Conservation (phyloP, 805 yeast genomes). For the Sungouiella blattae region DNA sequence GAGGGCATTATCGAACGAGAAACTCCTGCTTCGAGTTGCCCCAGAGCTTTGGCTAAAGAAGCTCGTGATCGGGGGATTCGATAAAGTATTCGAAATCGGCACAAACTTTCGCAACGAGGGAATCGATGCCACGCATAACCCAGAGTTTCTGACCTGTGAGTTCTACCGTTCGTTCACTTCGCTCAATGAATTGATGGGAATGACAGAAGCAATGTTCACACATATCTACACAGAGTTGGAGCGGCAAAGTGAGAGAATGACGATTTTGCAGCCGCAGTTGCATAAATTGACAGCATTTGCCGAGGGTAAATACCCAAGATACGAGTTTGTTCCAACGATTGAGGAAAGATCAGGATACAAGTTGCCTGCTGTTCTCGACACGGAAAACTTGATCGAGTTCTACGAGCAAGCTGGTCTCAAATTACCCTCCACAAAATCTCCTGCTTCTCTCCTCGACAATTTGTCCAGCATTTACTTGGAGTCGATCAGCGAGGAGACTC, state of each 20-base stretch:
- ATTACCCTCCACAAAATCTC: slow-evolving; percentile 40
- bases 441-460: slow-evolving; percentile 61
- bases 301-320: slow-evolving; percentile 19
- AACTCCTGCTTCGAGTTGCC: slow-evolving; percentile 74
- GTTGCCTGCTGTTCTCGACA: slow-evolving; percentile 45
- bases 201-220: slow-evolving; percentile 58
- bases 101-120: slow-evolving; percentile 88
- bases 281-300: slow-evolving; percentile 13
- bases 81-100: slow-evolving; percentile 84
- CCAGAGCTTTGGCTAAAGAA: slow-evolving; percentile 94
- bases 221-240: slow-evolving; percentile 33
- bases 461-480: slow-evolving; percentile 64
- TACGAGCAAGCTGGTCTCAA: slow-evolving; percentile 34
- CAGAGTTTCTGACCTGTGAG: slow-evolving; percentile 90
- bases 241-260: slow-evolving; percentile 7
- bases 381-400: slow-evolving; percentile 40
- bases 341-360: slow-evolving; percentile 48
- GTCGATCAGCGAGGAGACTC: slow-evolving; percentile 42
- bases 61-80: slow-evolving; percentile 79
- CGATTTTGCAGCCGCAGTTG: slow-evolving; percentile 14
- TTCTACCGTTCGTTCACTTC: slow-evolving; percentile 73
- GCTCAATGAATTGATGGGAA: slow-evolving; percentile 59
- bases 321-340: slow-evolving; percentile 67
- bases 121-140: slow-evolving; percentile 87
- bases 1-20: slow-evolving; percentile 30